phyloP scores from a whole-genome alignment of 305 asterid genomes.

The Plantago rigida region DNA sequence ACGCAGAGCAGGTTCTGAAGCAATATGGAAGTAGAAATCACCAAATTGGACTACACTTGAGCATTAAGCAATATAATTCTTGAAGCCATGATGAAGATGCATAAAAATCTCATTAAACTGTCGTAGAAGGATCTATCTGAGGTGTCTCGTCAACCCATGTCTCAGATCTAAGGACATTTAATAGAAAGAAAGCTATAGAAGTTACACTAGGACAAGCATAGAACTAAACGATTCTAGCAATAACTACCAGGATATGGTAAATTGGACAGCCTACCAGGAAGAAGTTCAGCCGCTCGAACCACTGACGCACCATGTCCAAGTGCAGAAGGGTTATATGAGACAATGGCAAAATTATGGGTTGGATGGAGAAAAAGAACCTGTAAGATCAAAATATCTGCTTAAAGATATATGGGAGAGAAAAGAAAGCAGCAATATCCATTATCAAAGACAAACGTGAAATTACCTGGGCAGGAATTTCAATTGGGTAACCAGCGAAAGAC shows the following conservation, averaged over 20 bases:
- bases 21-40: conserved; percentile 1
- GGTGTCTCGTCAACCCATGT: background rate
- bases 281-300: conserved; percentile 63
- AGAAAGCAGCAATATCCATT: conserved; percentile 1
- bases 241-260: no score
- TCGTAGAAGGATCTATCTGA: background rate
- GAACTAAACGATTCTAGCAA: no score
- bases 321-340: conserved; percentile 84
- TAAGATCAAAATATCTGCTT: conserved; percentile 21
- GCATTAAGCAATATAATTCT: background rate
- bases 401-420: conserved; percentile 11
- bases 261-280: background rate
- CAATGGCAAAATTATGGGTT: conserved; percentile 84
- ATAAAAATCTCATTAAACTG: background rate
- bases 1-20: conserved; percentile 68
- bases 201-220: conserved; percentile 3
- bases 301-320: conserved; percentile 72
- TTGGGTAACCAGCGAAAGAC: conserved; percentile 83
- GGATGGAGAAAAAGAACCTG: conserved; percentile 98
- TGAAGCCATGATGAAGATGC: conserved; percentile 3
- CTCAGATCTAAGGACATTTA: background rate
- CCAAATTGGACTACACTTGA: no score
- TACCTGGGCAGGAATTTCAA: conserved; percentile 97
- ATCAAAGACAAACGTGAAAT: conserved; percentile 21
- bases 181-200: conserved; percentile 1